Base-by-base conservation (phyloP, 1,284 basidiomycete species). In the Cryptococcus wingfieldii region DNA sequence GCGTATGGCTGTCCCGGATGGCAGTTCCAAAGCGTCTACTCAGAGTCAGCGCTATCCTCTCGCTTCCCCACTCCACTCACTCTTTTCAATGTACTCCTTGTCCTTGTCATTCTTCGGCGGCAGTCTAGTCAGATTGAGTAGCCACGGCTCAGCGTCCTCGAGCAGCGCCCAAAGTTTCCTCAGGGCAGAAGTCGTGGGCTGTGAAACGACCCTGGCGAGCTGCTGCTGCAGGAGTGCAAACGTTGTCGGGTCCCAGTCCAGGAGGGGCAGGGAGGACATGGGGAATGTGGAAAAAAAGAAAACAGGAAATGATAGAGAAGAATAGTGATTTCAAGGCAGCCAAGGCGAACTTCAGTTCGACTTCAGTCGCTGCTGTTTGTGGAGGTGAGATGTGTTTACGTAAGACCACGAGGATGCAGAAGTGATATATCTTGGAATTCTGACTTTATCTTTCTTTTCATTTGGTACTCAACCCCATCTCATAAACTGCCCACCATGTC, bases 101-200 rank as follows among this genome's bases (percentile, higher is more conserved):
- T 74, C 72, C 51, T 62, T 63, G 3, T 68, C 65, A 48, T 61
- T 71, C 1, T 64, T 67, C 3, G 49, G 54, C 8, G 74, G 70
- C 18, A 76, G 52, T 14, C 60, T 59, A 0, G 70, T 68, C 34
- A 76, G 61, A 0, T 62, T 49, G 16, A 70, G 53, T 13, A 76
- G 61, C 74, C 74, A 76, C 38, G 74, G 74, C 34, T 65, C 58
- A 0, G 72, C 71, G 27, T 65, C 59, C 18, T 73, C 67, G 34
- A 76, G 65, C 51, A 63, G 59, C 13, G 50, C 50, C 43, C 60
- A 61, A 9, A 75, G 61, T 39, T 61, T 62, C 25, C 70, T 60
- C 8, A 75, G 46, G 2, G 66, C 58, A 8, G 71, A 70, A 4
- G 69, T 74, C 6, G 67, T 69, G 5, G 72, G 69, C 50, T 69